phyloP scores from a whole-genome alignment of 1,139 yeast genomes.

The Scheffersomyces titani region DNA sequence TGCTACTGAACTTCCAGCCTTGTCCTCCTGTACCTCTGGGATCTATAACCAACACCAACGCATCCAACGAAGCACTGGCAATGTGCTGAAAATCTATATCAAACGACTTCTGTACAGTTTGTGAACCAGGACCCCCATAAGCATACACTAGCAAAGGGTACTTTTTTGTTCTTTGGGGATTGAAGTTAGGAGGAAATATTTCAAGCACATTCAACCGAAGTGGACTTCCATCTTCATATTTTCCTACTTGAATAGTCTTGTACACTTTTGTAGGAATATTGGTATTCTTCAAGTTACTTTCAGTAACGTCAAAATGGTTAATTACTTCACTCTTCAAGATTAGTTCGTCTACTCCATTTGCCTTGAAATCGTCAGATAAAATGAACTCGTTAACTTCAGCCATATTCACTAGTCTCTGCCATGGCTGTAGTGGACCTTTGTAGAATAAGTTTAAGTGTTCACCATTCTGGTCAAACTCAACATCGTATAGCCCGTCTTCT shows the following conservation, averaged over 20 bases:
- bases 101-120: conserved; percentile 58
- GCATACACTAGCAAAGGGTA: conserved; percentile 83
- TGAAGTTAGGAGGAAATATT: conserved; percentile 70
- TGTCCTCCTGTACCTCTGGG: conserved; percentile 94
- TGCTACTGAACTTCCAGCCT: conserved; percentile 75
- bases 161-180: conserved; percentile 43
- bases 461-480: conserved; percentile 54
- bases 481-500: conserved; percentile 31
- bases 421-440: conserved; percentile 67
- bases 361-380: conserved; percentile 7
- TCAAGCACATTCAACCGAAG: conserved; percentile 68
- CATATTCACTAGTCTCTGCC: conserved; percentile 57
- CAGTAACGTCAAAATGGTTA: conserved; percentile 29
- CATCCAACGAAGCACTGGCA: conserved; percentile 66
- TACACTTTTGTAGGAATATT: conserved; percentile 59
- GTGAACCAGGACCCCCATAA: conserved; percentile 96
- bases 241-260: conserved; percentile 48
- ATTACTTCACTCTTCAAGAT: conserved; percentile 30
- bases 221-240: conserved; percentile 36
- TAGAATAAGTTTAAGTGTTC: conserved; percentile 56
- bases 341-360: conserved; percentile 14
- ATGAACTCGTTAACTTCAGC: conserved; percentile 29
- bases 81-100: conserved; percentile 67
- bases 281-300: conserved; percentile 25
- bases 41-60: conserved; percentile 79